Conservation (phyloP, 148 eudicot species). For the Nepenthes mirabilis region DNA sequence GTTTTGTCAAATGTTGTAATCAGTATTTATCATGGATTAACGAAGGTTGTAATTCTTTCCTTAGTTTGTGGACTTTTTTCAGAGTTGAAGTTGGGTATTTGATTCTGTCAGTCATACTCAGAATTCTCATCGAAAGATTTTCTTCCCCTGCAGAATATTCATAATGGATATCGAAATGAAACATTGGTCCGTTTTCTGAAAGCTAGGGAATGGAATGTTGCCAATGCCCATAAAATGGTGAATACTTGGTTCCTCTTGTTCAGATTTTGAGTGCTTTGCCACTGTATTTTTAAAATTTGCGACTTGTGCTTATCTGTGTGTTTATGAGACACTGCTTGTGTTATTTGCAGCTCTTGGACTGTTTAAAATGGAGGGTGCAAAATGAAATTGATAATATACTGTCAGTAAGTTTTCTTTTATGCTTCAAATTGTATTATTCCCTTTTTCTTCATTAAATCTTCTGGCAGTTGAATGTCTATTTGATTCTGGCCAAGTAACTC, state of each 20-base stretch:
- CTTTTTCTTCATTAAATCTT: no score
- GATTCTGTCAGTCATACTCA: neutral
- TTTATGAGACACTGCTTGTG: neutral
- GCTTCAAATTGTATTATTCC: neutral
- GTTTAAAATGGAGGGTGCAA: slow-evolving; percentile 42
- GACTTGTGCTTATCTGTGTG: neutral
- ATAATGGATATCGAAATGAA: slow-evolving; percentile 49
- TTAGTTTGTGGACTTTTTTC: no score
- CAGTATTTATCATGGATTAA: no score
- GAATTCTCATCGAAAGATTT: neutral
- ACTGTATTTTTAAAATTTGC: neutral
- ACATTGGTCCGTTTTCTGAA: slow-evolving; percentile 42
- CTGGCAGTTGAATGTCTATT: neutral
- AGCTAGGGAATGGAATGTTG: slow-evolving; percentile 55
- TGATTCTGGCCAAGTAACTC: neutral
- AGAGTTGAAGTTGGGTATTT: no score
- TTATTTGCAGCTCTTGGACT: slow-evolving; percentile 44
- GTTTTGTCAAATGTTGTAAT: no score
- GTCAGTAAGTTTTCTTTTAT: slow-evolving; percentile 22
- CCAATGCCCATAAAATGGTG: slow-evolving; percentile 53
- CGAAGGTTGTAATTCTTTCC: no score
- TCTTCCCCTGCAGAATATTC: slow-evolving; percentile 35
- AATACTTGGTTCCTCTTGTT: slow-evolving; percentile 1
- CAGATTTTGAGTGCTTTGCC: neutral
- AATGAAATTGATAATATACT: slow-evolving; percentile 45